Conservation (phyloP, 495 filamentous ascomycete species). For the Elaphomyces granulatus region DNA sequence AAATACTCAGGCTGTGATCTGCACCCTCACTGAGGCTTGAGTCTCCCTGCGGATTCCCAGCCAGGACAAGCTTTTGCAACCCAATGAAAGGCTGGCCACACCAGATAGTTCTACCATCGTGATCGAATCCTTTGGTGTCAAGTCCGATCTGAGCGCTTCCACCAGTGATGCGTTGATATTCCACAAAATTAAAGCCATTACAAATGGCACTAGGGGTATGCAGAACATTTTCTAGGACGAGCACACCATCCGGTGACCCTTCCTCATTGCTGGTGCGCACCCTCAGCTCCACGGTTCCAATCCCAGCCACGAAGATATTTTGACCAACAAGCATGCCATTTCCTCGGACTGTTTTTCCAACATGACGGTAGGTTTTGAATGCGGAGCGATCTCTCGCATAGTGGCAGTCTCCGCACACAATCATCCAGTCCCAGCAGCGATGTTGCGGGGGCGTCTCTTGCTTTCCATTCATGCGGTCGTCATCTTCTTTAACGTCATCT, state of each 20-base stretch:
- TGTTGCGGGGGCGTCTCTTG: too few species aligned
- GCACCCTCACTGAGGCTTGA: conserved; percentile 16
- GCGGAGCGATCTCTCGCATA: conserved; percentile 16
- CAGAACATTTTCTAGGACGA: conserved; percentile 18
- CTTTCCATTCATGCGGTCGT: too few species aligned
- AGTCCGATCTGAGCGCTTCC: conserved; percentile 13
- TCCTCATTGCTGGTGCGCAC: conserved; percentile 4
- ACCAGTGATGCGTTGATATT: background rate
- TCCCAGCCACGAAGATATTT: conserved; percentile 12
- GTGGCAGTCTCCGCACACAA: conserved; percentile 17
- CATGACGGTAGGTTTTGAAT: conserved; percentile 15
- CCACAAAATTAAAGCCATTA: conserved; percentile 15
- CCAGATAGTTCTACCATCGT: conserved; percentile 11
- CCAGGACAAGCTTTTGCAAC: conserved; percentile 11
- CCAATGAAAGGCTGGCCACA: conserved; percentile 10
- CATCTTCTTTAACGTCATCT: too few species aligned
- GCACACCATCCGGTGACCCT: conserved; percentile 1
- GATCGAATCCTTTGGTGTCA: conserved; percentile 13
- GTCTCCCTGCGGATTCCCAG: conserved; percentile 10
- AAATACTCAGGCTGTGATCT: conserved; percentile 18
- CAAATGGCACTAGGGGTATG: conserved; percentile 19
- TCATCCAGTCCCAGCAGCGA: conserved; percentile 21
- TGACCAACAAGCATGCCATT: conserved; percentile 8
- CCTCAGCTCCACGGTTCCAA: conserved; percentile 14
- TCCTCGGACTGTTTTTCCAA: conserved; percentile 4